Base-by-base conservation (phyloP, 495 filamentous ascomycete species). In the Aspergillus cavernicola region DNA sequence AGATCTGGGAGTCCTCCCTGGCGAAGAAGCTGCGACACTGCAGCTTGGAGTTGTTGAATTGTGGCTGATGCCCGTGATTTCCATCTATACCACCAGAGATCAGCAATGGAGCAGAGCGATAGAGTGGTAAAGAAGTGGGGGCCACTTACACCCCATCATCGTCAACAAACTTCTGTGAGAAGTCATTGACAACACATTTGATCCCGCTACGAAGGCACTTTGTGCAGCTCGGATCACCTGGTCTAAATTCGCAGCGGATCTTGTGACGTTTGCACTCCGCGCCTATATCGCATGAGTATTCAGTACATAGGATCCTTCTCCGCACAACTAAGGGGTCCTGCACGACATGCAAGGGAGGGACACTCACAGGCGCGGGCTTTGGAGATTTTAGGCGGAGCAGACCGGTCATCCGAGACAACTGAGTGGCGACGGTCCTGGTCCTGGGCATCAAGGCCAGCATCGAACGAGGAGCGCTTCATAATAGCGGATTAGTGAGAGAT, bases 201-300 rank as follows among this genome's bases (percentile, higher is more conserved):
- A 76, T 73, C 13, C 73, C 72, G 37, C 72, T 75, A 39, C 73
- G 73, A 15, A 67, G 53, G 55, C 73, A 76, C 63, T 76, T 76
- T 5, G 66, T 72, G 50, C 73, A 76, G 46, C 63, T 75, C 11
- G 64, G 46, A 42, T 75, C 73, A 2, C 73, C 73, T 2, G 66
- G 23, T 42, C 66, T 67, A 52, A 76, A 72, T 50, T 76, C 73
- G 51, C 73, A 76, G 40, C 71, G 71, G 46, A 76, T 76, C 48
- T 76, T 76, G 55, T 76, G 73, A 31, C 73, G 66, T 51, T 76
- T 76, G 41, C 73, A 76, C 50, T 76, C 73, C 9, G 73, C 73
- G 51, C 73, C 73, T 76, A 49, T 24, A 43, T 16, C 13, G 15
- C 29, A 13, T 40, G 22, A 22, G 24, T 10, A 6, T 46, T 4